Conservation (phyloP, 2,329 filamentous ascomycete genomes). For the Gnomoniopsis smithogilvyi region DNA sequence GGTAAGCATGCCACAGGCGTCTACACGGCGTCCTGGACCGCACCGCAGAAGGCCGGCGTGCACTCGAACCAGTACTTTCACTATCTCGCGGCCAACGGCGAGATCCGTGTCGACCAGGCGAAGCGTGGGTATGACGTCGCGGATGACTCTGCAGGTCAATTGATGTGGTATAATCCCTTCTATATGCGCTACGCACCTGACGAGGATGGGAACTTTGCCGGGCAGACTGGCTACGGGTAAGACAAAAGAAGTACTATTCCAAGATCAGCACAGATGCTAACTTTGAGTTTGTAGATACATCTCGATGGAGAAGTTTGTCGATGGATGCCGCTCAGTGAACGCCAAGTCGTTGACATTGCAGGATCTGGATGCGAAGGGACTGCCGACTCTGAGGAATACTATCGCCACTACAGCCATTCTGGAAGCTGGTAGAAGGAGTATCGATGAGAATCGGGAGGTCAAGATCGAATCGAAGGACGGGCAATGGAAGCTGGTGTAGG, state of each 20-base stretch:
- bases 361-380: conserved; percentile 73
- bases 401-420: conserved; percentile 89
- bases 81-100: conserved; percentile 80
- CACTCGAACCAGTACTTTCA: conserved; percentile 98
- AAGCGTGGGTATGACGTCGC: conserved; percentile 94
- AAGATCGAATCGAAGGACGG: conserved; percentile 67
- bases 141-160: conserved; percentile 66
- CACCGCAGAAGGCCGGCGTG: conserved; percentile 88
- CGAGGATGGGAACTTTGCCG: conserved; percentile 90
- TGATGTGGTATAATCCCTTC: conserved; percentile 91
- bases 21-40: conserved; percentile 93
- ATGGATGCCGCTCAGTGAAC: conserved; percentile 77
- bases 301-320: conserved; percentile 93
- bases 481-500: conserved; percentile 62
- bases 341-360: conserved; percentile 68
- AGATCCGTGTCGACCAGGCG: conserved; percentile 87
- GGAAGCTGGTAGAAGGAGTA: conserved; percentile 77
- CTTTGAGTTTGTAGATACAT: conserved; percentile 55
- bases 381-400: conserved; percentile 86
- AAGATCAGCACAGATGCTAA: not conserved
- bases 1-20: conserved; percentile 77
- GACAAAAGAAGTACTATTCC: not conserved
- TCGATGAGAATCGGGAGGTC: conserved; percentile 79
- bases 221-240: conserved; percentile 79
- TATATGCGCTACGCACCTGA: conserved; percentile 95